Evolutionary conservation across 352 stramenopile genomes (phyloP).

Genomic region (Globisporangium carolinianum): DNA sequence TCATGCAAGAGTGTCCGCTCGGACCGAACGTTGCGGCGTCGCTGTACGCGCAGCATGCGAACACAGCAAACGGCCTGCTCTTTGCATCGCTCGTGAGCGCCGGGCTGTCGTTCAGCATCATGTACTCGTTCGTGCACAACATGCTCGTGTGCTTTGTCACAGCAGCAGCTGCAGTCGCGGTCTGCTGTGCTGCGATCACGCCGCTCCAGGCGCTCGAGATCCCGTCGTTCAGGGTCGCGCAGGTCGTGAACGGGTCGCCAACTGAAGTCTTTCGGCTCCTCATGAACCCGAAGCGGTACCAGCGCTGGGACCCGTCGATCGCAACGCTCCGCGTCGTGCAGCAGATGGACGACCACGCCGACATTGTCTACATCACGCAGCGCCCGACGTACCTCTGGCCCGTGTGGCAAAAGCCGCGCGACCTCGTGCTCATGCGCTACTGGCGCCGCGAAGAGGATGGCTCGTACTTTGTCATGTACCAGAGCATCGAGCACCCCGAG

Average conservation of each 20-base stretch:
- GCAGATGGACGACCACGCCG: slow-evolving; percentile 83
- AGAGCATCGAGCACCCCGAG: slow-evolving; percentile 81
- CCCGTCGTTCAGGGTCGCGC: slow-evolving; percentile 73
- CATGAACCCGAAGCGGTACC: slow-evolving; percentile 82
- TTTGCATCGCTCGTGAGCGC: slow-evolving; percentile 54
- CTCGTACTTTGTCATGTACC: slow-evolving; percentile 89
- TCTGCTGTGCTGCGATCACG: slow-evolving; percentile 68
- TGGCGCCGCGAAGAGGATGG: slow-evolving; percentile 85
- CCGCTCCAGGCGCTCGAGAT: slow-evolving; percentile 73
- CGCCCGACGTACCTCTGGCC: slow-evolving; percentile 81
- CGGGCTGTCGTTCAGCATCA: slow-evolving; percentile 77
- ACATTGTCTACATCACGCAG: slow-evolving; percentile 85
- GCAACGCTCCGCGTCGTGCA: slow-evolving; percentile 80
- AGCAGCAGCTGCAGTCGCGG: slow-evolving; percentile 48
- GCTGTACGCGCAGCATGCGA: slow-evolving; percentile 73
- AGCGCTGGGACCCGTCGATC: slow-evolving; percentile 75
- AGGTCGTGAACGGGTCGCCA: slow-evolving; percentile 79
- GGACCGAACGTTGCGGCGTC: slow-evolving; percentile 74
- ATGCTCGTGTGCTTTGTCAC: slow-evolving; percentile 76
- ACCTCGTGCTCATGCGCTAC: slow-evolving; percentile 85
- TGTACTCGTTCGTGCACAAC: slow-evolving; percentile 81
- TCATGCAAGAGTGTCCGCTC: slow-evolving; percentile 85
- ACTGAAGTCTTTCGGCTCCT: slow-evolving; percentile 78
- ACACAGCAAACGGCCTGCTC: slow-evolving; percentile 71
- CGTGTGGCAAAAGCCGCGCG: slow-evolving; percentile 79